Conservation (phyloP, 2,329 filamentous ascomycete genomes). For the Aspergillus quadrilineatus region DNA sequence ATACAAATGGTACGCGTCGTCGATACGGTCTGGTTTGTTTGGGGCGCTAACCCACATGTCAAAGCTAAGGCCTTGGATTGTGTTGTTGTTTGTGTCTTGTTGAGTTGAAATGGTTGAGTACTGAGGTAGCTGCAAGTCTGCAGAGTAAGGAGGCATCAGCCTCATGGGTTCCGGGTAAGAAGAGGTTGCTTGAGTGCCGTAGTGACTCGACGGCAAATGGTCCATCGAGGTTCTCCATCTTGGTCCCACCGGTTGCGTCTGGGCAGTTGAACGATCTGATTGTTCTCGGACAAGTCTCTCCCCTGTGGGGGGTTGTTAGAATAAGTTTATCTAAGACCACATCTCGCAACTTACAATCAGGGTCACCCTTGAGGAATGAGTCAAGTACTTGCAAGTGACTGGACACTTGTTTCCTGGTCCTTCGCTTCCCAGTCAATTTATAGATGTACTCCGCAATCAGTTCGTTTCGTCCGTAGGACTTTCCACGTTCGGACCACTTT, state of each 20-base stretch:
- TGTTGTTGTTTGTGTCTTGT: constrained; percentile 30
- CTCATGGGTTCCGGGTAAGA: constrained; percentile 34
- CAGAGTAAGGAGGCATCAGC: constrained; percentile 33
- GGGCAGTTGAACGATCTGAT: constrained; percentile 34
- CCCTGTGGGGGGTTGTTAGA: constrained; percentile 25
- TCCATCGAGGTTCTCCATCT: constrained; percentile 36
- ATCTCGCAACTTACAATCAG: constrained; percentile 46
- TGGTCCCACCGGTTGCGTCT: constrained; percentile 32
- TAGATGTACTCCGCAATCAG: constrained; percentile 60
- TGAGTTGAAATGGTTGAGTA: constrained; percentile 35
- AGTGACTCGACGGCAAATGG: constrained; percentile 31
- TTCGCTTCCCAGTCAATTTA: constrained; percentile 53
- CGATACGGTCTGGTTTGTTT: constrained; percentile 35
- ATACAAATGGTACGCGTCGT: constrained; percentile 46
- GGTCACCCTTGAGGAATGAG: constrained; percentile 53
- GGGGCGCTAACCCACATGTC: constrained; percentile 48
- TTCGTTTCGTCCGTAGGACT: constrained; percentile 61
- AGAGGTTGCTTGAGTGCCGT: constrained; percentile 26
- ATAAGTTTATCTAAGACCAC: constrained; percentile 1
- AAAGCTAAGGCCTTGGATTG: constrained; percentile 41
- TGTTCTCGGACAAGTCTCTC: constrained; percentile 42
- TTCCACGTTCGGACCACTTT: constrained; percentile 53
- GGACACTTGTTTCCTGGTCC: constrained; percentile 61
- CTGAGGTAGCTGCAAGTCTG: constrained; percentile 35
- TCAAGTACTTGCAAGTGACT: constrained; percentile 65